These are phyloP conservation scores for Reticulascus tulasneorum DNA, from an alignment of 2,329 filamentous ascomycete genomes.

Conservation along the genomic window DNA sequence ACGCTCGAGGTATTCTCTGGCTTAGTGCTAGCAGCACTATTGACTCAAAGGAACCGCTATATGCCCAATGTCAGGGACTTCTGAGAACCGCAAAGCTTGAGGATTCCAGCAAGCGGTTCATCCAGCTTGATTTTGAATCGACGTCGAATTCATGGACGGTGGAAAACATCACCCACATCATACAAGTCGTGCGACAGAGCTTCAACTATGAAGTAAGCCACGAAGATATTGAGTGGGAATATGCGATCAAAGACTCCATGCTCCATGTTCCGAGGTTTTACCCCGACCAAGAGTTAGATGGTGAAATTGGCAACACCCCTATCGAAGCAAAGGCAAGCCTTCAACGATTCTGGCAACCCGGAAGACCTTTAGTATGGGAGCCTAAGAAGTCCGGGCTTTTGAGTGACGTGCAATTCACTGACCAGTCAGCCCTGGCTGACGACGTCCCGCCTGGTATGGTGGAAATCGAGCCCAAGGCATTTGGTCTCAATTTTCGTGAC, in stretches of 20 bases:
- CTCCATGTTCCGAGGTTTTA: constrained; percentile 4
- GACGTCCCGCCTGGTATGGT: no score
- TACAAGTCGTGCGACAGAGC: neutral
- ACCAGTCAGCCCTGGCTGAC: no score
- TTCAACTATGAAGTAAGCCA: constrained; percentile 2
- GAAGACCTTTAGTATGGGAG: constrained; percentile 12
- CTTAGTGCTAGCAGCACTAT: neutral
- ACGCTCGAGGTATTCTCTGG: constrained; percentile 6
- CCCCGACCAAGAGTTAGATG: neutral
- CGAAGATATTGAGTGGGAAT: constrained; percentile 5
- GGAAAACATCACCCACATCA: neutral
- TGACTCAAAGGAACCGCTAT: neutral
- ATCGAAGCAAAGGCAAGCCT: neutral
- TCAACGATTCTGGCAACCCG: constrained; percentile 5
- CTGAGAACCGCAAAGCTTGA: constrained; percentile 11
- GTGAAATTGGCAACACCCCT: no score
- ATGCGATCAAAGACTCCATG: constrained; percentile 1
- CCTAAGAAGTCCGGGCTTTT: constrained; percentile 17
- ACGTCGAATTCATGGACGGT: neutral
- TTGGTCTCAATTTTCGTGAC: constrained; percentile 23
- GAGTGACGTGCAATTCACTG: constrained; percentile 18
- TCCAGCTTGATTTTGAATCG: constrained; percentile 8
- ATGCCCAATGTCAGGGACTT: constrained; percentile 8
- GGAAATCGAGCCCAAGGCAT: constrained; percentile 21
- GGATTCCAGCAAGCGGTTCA: constrained; percentile 7